Evolutionary conservation across 805 yeast species (phyloP), one percentile per base, ranked within the genome.

Genomic region (Yamadazyma kitorensis): DNA sequence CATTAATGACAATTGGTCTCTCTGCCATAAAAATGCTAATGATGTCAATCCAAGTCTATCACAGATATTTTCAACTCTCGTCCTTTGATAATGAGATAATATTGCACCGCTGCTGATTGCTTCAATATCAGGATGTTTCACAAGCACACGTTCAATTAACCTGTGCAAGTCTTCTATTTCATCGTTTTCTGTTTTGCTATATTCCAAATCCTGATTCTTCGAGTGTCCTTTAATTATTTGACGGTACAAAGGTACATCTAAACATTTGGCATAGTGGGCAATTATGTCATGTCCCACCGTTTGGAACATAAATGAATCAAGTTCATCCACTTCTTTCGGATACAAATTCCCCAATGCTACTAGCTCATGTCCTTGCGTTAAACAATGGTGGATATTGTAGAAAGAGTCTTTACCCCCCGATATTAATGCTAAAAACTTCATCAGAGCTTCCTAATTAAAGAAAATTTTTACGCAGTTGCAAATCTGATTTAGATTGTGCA

Each of bases 331-430:
- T 15, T 68, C 49, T 21, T 55, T 58, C 1, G 70, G 69, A 49
- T 78, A 77, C 41, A 93, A 58, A 50, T 93, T 93, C 0, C 88
- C 98, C 29, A 91, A 59, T 1, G 96, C 96, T 0, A 76, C 76
- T 5, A 93, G 64, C 48, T 86, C 85, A 61, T 93, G 98, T 10
- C 94, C 95, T 33, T 84, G 78, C 3, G 74, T 70, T n/a, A 85
- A 54, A 51, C 98, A 87, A 54, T 93, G 95, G 24, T 87, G 61
- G 11, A 91, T 78, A 53, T 89, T 93, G 57, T 74, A 93, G 61
- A 89, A 87, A 6, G 97, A 89, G 57, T 93, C 98, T 52, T 93
- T 93, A 0, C 98, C 98, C 4, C 98, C 98, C 1, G 96, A 86
- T 0, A 93, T 79, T 15, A 93, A 68, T 0, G 95, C 98, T 21